Conservation (phyloP, 345 rosid genomes). For the Rhodomyrtus tomentosa region DNA sequence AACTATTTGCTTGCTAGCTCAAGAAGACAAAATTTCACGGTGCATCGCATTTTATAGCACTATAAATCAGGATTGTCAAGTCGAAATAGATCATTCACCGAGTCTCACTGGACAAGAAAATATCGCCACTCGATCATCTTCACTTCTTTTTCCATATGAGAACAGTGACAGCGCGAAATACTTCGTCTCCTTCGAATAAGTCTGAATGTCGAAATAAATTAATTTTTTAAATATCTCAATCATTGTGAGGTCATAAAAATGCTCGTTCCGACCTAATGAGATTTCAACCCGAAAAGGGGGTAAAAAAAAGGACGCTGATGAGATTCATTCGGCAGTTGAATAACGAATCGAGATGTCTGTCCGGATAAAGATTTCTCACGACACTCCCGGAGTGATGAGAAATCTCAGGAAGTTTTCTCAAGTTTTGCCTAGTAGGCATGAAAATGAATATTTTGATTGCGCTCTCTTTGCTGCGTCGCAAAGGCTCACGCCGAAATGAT, state of each 20-base stretch:
- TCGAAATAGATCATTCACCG: not conserved
- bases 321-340: not conserved
- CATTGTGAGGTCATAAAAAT: not conserved
- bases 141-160: not conserved
- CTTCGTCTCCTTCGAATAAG: not conserved
- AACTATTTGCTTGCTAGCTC: rapidly evolving
- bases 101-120: not conserved
- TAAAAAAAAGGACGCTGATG: not conserved
- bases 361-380: not conserved
- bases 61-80: no score
- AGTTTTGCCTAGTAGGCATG: not conserved
- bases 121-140: not conserved
- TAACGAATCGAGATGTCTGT: not conserved
- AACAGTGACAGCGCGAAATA: not conserved
- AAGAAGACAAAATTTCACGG: not conserved
- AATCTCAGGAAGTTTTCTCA: not conserved
- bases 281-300: not conserved
- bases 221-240: not conserved
- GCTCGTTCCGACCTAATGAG: not conserved
- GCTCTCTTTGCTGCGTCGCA: not conserved
- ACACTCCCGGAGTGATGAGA: not conserved
- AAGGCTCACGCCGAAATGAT: not conserved
- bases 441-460: not conserved
- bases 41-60: no score
- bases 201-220: not conserved